Percentiles rank a stretch among this genome's conserved stretches.
These are phyloP conservation scores for Stachybotrys chartarum DNA, from an alignment of 2,329 filamentous ascomycete species.

Conservation along the genomic window DNA sequence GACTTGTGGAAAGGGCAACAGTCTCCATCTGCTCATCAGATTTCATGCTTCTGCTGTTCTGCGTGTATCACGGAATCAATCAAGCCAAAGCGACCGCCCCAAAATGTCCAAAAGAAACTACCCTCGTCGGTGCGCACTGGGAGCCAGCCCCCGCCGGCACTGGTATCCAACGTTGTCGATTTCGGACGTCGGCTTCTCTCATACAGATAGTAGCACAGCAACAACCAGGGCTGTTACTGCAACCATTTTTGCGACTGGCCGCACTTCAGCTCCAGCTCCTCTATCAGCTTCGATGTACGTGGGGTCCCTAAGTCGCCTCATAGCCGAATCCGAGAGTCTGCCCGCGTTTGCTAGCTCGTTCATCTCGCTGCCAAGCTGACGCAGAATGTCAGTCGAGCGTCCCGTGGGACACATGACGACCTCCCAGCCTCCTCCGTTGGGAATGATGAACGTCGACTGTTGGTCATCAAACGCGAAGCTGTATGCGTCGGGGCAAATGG, in stretches of 20 bases:
- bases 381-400: constrained; percentile 52
- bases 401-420: constrained; percentile 68
- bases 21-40: too few relatives aligned
- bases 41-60: neutral
- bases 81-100: neutral
- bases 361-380: constrained; percentile 42
- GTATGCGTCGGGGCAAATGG: constrained; percentile 77
- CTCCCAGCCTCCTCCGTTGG: constrained; percentile 67
- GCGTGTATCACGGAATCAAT: too few relatives aligned
- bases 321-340: constrained; percentile 23
- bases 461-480: constrained; percentile 62
- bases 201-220: neutral
- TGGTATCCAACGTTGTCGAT: neutral
- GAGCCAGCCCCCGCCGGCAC: neutral
- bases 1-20: neutral
- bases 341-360: constrained; percentile 37
- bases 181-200: neutral
- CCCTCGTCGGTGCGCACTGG: neutral
- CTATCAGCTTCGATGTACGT: constrained; percentile 26
- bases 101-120: neutral
- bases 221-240: constrained; percentile 4
- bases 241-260: constrained; percentile 8
- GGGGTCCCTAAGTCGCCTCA: constrained; percentile 23
- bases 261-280: constrained; percentile 13
- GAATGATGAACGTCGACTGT: constrained; percentile 54